Conservation (phyloP, 208 protist species). For the Leishmania arabica region DNA sequence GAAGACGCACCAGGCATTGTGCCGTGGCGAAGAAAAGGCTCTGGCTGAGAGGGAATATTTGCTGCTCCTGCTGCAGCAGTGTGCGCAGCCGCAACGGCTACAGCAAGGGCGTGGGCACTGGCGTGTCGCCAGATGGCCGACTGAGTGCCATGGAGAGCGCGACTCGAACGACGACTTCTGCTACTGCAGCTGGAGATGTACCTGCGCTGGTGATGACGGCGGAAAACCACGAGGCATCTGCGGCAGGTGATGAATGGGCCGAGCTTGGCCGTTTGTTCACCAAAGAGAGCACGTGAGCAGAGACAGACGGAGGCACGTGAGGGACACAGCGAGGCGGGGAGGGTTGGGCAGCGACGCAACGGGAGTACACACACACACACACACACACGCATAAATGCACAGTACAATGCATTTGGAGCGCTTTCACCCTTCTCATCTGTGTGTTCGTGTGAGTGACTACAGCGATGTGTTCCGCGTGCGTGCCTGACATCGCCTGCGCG, state of each 20-base stretch:
- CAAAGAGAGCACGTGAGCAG: conserved; percentile 4
- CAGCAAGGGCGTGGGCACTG: too few relatives aligned
- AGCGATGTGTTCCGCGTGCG: not conserved
- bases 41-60: conserved; percentile 38
- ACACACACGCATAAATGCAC: not conserved
- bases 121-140: not conserved
- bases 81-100: not conserved
- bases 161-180: not conserved
- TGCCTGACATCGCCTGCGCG: not conserved
- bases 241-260: not conserved
- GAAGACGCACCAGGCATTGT: conserved; percentile 22
- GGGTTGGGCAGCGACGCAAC: not conserved
- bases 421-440: not conserved
- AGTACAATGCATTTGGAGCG: not conserved
- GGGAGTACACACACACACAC: too few relatives aligned
- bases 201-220: not conserved
- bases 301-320: not conserved
- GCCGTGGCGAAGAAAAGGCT: conserved; percentile 37
- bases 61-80: conserved; percentile 20
- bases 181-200: not conserved
- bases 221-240: not conserved
- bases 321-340: not conserved
- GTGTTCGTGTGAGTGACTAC: not conserved
- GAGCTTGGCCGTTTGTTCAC: not conserved
- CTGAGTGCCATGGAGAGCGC: not conserved